Conservation (phyloP, 108 stramenopile species). For the Stephanodiscus minutulus region DNA sequence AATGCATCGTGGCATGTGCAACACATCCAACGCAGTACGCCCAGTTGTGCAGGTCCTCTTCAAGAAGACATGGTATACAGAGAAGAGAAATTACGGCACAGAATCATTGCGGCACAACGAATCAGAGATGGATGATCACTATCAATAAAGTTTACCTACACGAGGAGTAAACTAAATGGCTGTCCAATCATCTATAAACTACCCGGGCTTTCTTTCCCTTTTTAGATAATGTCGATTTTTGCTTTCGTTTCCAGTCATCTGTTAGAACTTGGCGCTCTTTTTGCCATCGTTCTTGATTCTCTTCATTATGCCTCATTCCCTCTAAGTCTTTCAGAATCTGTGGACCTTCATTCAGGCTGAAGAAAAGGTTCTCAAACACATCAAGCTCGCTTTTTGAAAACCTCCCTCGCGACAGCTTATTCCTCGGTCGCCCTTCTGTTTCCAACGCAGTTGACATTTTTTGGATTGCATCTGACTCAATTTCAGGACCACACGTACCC, state of each 20-base stretch:
- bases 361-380: conserved; percentile 58
- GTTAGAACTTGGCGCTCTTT: conserved; percentile 69
- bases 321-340: conserved; percentile 58
- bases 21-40: conserved; percentile 30
- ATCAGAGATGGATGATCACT: background rate
- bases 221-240: conserved; percentile 66
- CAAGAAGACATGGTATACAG: conserved; percentile 51
- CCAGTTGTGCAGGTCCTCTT: conserved; percentile 63
- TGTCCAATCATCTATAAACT: no score
- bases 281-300: conserved; percentile 61
- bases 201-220: conserved; percentile 56
- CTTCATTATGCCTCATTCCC: conserved; percentile 48
- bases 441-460: conserved; percentile 6
- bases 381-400: conserved; percentile 58
- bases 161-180: no score
- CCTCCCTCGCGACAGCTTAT: background rate
- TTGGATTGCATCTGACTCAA: background rate
- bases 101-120: background rate
- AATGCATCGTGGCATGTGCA: conserved; percentile 64
- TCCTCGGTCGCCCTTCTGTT: background rate
- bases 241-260: conserved; percentile 85
- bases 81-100: background rate
- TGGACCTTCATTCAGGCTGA: conserved; percentile 61
- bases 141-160: conserved; percentile 5
- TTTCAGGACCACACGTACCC: background rate